phyloP scores from a whole-genome alignment of 2,329 filamentous ascomycete species.

The Cylindrodendrum hubeiense region DNA sequence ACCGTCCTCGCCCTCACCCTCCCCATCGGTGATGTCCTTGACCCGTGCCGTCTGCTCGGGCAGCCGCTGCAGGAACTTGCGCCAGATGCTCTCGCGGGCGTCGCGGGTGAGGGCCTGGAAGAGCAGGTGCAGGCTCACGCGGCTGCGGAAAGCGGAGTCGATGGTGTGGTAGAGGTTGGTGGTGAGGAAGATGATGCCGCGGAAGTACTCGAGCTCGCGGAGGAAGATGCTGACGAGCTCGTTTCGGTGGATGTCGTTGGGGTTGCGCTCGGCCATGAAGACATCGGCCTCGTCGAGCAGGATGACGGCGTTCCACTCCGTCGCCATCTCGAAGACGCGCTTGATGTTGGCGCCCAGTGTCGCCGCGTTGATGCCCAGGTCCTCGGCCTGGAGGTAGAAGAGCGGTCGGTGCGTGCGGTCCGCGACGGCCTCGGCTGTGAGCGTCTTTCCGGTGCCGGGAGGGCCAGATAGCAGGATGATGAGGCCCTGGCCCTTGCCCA shows the following conservation, averaged over 20 bases:
- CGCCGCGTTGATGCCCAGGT: conserved; percentile 59
- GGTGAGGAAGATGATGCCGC: conserved; percentile 60
- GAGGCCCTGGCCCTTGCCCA: conserved; percentile 58
- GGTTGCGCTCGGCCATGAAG: conserved; percentile 61
- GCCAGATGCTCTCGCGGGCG: conserved; percentile 57
- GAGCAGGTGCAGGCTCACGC: conserved; percentile 60
- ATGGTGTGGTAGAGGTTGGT: conserved; percentile 58
- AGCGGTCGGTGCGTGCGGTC: conserved; percentile 59
- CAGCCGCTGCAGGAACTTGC: conserved; percentile 58
- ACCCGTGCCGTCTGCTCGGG: conserved; percentile 31
- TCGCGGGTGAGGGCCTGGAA: conserved; percentile 55
- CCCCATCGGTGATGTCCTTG: neutral
- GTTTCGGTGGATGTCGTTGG: conserved; percentile 61
- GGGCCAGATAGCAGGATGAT: conserved; percentile 60
- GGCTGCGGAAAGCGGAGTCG: conserved; percentile 59
- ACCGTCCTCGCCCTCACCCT: conserved; percentile 2
- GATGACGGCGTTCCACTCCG: conserved; percentile 63
- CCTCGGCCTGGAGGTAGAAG: conserved; percentile 59
- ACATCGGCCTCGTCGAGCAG: conserved; percentile 67
- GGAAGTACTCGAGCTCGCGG: conserved; percentile 59
- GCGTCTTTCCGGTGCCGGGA: conserved; percentile 61
- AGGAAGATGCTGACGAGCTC: conserved; percentile 62
- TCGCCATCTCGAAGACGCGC: conserved; percentile 60
- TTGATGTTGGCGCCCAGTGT: conserved; percentile 61
- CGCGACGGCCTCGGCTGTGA: conserved; percentile 58